Percentiles rank a stretch among this genome's conserved stretches.
These are phyloP conservation scores for Penicillium goetzii DNA, from an alignment of 495 filamentous ascomycete species.

Conservation along the genomic window DNA sequence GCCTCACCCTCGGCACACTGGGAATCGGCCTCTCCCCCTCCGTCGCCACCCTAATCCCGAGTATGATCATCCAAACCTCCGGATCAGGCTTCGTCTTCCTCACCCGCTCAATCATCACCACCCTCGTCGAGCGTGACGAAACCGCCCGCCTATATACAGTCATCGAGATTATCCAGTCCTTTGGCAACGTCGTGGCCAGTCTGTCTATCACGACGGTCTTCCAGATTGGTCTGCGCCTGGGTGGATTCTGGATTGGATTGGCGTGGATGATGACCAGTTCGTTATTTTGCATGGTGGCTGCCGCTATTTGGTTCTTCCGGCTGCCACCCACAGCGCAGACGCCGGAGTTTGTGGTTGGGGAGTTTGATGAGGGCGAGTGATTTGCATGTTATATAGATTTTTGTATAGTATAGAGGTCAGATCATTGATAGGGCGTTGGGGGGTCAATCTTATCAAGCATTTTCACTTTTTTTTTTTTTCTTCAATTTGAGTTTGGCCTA, in stretches of 20 bases:
- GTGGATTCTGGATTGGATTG: conserved; percentile 56
- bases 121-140: conserved; percentile 54
- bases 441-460: not conserved
- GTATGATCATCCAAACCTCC: conserved; percentile 51
- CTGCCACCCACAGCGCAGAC: conserved; percentile 29
- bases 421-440: conserved; percentile 8
- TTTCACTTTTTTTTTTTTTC: not conserved
- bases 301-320: conserved; percentile 44
- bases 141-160: conserved; percentile 60
- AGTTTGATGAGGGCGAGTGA: conserved; percentile 26
- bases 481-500: no score
- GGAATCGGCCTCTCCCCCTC: conserved; percentile 51
- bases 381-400: conserved; percentile 11
- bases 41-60: conserved; percentile 44
- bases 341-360: conserved; percentile 33
- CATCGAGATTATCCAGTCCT: conserved; percentile 58
- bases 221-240: conserved; percentile 51
- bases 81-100: conserved; percentile 53
- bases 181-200: conserved; percentile 58
- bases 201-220: conserved; percentile 58
- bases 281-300: conserved; percentile 44
- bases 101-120: conserved; percentile 55
- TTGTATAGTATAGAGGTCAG: conserved; percentile 24
- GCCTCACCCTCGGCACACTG: conserved; percentile 49
- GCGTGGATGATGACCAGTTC: conserved; percentile 57